Percentiles rank a stretch among this genome's conserved stretches.
Conservation (phyloP, 2,329 filamentous ascomycete genomes). For the Curvularia spicifera region DNA sequence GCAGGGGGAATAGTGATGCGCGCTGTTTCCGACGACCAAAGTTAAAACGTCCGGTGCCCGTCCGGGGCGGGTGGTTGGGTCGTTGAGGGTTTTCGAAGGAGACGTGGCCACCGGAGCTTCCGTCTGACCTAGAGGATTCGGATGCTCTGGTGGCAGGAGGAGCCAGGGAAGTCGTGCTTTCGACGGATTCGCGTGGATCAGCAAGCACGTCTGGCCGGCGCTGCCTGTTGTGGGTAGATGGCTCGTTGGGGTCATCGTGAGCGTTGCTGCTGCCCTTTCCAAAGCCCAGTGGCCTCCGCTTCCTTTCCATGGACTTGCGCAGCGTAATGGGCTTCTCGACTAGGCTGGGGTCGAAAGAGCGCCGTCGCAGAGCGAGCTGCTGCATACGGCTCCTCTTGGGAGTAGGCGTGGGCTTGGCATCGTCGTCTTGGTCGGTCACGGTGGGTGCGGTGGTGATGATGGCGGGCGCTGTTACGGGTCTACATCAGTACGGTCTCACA, state of each 20-base stretch:
- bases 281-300: constrained; percentile 38
- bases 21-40: constrained; percentile 74
- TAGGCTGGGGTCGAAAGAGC: constrained; percentile 47
- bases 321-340: constrained; percentile 36
- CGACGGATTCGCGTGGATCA: constrained; percentile 68
- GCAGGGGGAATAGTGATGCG: constrained; percentile 84
- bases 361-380: constrained; percentile 44
- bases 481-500: constrained; percentile 31
- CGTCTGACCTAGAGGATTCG: constrained; percentile 90
- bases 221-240: constrained; percentile 64
- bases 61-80: constrained; percentile 63
- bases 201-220: constrained; percentile 56
- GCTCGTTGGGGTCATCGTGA: constrained; percentile 53
- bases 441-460: constrained; percentile 96
- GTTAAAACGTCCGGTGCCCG: constrained; percentile 71
- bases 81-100: constrained; percentile 44
- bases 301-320: constrained; percentile 48
- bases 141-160: constrained; percentile 71
- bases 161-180: constrained; percentile 66
- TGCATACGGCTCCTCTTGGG: constrained; percentile 44
- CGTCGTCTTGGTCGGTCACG: constrained; percentile 49
- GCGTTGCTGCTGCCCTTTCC: constrained; percentile 35
- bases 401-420: constrained; percentile 26
- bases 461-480: constrained; percentile 55
- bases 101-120: constrained; percentile 66